A percentile compares a stretch with the other conserved stretches of the same genome.
Conservation (phyloP, 345 rosid species). For the Dipteronia dyeriana region DNA sequence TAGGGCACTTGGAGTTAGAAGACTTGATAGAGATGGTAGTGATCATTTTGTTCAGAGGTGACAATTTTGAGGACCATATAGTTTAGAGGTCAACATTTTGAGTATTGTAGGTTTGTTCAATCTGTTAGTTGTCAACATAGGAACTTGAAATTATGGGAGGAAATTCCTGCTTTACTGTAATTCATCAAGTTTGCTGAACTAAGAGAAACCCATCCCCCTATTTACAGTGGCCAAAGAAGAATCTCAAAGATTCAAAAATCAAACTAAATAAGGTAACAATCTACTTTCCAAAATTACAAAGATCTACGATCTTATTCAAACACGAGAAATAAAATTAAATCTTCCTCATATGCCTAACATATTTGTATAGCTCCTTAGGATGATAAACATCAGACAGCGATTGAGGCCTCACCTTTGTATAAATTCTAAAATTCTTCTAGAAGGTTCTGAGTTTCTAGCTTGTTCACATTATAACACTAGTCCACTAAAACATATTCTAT, state of each 20-base stretch:
- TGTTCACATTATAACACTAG: not conserved
- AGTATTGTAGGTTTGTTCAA: not conserved
- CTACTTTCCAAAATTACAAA: not conserved
- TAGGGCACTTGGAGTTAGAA: not conserved
- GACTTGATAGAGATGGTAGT: not conserved
- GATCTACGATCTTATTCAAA: not conserved
- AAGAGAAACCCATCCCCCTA: not conserved
- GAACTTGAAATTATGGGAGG: not conserved
- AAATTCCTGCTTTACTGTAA: not conserved
- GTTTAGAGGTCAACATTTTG: not conserved
- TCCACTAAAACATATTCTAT: not conserved
- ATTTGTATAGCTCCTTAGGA: not conserved
- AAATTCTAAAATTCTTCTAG: not conserved
- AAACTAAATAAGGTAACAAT: not conserved
- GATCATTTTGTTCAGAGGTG: not conserved
- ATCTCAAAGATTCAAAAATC: not conserved
- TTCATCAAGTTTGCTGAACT: not conserved
- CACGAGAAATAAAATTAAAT: not conserved
- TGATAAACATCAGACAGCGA: not conserved
- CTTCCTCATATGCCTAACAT: not conserved
- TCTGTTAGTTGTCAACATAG: not conserved
- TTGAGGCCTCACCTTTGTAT: not conserved
- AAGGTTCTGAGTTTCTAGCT: not conserved
- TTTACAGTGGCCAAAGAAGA: not conserved
- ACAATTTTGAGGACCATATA: not conserved